Percentiles rank a stretch among this genome's conserved stretches.
phyloP scores from a whole-genome alignment of 1,139 yeast species.

The Kluyveromyces sp. region DNA sequence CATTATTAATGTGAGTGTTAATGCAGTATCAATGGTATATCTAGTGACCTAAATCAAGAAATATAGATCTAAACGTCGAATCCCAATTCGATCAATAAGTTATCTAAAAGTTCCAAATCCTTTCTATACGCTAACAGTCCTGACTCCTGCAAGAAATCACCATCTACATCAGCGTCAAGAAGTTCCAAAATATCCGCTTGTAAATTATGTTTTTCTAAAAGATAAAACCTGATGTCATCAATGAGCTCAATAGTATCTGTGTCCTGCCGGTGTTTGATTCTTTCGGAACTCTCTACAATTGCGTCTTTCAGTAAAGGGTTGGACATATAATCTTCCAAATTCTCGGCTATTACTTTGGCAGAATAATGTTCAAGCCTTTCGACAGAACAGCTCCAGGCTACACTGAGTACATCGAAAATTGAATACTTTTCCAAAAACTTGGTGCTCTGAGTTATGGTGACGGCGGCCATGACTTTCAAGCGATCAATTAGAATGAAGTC shows the following conservation, averaged over 20 bases:
- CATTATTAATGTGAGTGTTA: no score
- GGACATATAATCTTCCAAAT: conserved; percentile 37
- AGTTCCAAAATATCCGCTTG: conserved; percentile 30
- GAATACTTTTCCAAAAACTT: conserved; percentile 30
- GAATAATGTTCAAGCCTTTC: conserved; percentile 60
- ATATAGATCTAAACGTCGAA: conserved; percentile 3
- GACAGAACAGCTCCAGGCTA: conserved; percentile 63
- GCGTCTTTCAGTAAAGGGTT: conserved; percentile 36
- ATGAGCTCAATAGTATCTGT: conserved; percentile 74
- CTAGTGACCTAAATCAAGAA: not conserved
- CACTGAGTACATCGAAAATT: conserved; percentile 50
- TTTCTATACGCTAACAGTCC: conserved; percentile 19
- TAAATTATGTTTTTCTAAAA: conserved; percentile 34
- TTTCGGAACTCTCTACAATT: conserved; percentile 44
- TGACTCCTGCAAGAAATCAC: conserved; percentile 11
- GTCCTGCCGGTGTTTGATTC: conserved; percentile 57
- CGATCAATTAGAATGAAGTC: conserved; percentile 57
- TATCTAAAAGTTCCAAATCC: conserved; percentile 17
- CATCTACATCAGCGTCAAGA: conserved; percentile 15
- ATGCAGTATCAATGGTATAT: not conserved
- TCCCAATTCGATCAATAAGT: conserved; percentile 13
- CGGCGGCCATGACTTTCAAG: conserved; percentile 60
- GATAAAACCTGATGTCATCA: conserved; percentile 67
- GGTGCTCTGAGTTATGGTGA: conserved; percentile 43
- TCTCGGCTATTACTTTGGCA: conserved; percentile 51